Base-by-base conservation (phyloP, 2,329 filamentous ascomycete species). In the Colletotrichum sp. region DNA sequence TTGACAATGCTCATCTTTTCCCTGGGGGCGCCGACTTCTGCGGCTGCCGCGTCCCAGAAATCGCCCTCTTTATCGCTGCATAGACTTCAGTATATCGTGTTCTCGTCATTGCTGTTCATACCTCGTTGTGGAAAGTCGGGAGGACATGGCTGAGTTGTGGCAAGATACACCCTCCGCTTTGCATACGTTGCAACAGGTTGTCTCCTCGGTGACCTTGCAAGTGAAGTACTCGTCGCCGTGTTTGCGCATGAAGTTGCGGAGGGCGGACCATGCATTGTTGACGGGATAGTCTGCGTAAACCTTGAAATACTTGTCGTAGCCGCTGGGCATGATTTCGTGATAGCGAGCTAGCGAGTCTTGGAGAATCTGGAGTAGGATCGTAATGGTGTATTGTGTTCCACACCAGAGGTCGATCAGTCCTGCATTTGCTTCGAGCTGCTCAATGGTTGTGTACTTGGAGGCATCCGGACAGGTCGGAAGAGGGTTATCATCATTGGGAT, bases 41-140 rank as follows among this genome's bases (percentile, higher is more conserved):
- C 38, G 5, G 38, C 38, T 3, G 9, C 18, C 16, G 38, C 9
- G 9, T 43, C 18, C 38, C 38, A n/a, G 9, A 43, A 4, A 12
- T 43, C 38, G 38, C 38, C 18, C 38, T n/a, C 18, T n/a, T n/a
- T 43, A 18, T 43, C 18, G 38, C 38, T 43, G 38, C 38, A 1
- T 3, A 43, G 38, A n/a, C 5, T 43, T 1, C 38, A 43, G 0
- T 43, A 12, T 43, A 12, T 43, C 38, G 38, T 43, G 1, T 43
- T n/a, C 1, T 43, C 9, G 18, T 12, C 5, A 2, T 43, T n/a
- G 3, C 9, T 43, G 5, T 43, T 43, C 38, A 43, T n/a, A 43
- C 8, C 18, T 10, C 38, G 38, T 12, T n/a, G 9, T 1, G 9
- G 7, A n/a, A n/a, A 1, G 3, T n/a, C 1, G 0, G 38, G 38